Evolutionary conservation across 1,139 yeast species (phyloP), one percentile per base, ranked within the genome.

Genomic region (Zygoascus sp.): DNA sequence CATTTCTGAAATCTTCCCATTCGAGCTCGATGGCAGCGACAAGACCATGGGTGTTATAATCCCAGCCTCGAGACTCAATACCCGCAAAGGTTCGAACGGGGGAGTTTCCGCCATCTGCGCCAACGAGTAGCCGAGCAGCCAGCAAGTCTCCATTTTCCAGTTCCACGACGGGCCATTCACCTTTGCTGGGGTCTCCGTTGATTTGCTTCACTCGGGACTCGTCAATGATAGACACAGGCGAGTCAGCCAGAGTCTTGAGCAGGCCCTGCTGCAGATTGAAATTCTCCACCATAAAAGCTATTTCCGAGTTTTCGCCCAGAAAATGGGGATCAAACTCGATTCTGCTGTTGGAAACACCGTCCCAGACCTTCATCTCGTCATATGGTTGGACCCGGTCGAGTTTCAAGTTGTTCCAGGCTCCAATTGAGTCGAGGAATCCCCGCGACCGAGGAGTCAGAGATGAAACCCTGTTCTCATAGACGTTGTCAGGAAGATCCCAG

Each of bases 71-170:
- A 5, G 95, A 80, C 60, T 81, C 81, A 48, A 94, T 88, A 2
- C 79, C 80, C 0, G 97, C 84, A 61, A 77, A 90, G 53, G 77
- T 74, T 40, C 97, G 76, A 2, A 86, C 98, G 0, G 97, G 97
- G 0, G 97, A 89, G 65, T 90, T 88, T 63, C 81, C 88, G 0
- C 99, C 99, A 64, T 92, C 98, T 17, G 97, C 96, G 8, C 99
- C 99, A 11, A 90, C 80, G 32, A 92, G 72, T 20, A 92, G 71
- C 50, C 97, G 72, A 0, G 97, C 77, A 57, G 78, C 78, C 43
- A 83, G 69, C 13, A 62, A 57, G 13, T 76, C 75, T 1, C 96
- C 97, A 52, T 79, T 76, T 19, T 80, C 79, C 17, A 92, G 70
- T 21, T 76, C 73, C 2, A 92, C 80, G 5, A 81, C 64, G 0